Evolutionary conservation across 352 stramenopile species (phyloP), one percentile per base, ranked within the genome.

Genomic region (Hyaloperonospora brassicae): DNA sequence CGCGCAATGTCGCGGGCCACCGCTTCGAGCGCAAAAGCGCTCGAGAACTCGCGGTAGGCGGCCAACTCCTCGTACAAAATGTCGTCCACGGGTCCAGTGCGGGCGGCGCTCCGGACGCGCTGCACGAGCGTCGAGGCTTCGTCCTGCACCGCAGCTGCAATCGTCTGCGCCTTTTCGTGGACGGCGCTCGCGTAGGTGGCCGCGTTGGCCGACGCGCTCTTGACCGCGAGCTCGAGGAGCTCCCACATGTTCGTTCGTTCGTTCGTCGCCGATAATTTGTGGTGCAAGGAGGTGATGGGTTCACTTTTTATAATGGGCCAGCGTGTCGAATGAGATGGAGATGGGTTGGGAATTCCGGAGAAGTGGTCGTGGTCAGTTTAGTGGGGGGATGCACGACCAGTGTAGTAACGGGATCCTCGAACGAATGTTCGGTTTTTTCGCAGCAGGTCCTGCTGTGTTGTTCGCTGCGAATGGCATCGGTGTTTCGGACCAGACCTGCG

Each of bases 31-130:
- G 71, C 70, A 58, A 91, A 93, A 34, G 69, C 66, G 21, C 72
- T 61, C 17, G 55, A 64, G 24, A 93, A 93, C 10, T 64, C 67
- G 53, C 86, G 76, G 55, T 79, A 93, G 38, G 68, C 77, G 0
- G 84, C 77, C 14, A 91, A 62, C 47, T 91, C 83, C 45, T 91
- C 83, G 52, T 86, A 90, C 56, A 90, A 39, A 52, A 93, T 79
- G 64, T 93, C 83, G 50, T 93, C 83, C 36, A 93, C 81, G 5
- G 83, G 83, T 13, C 79, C 79, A 17, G 60, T 59, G 42, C 71
- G 73, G 45, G 68, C 57, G 12, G 66, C 76, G 52, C 77, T 72
- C 45, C 91, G 84, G 47, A 80, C 70, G 44, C 76, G 77, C 39
- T 48, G 56, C 24, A 93, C 68, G 30, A 93, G 62, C 36, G 67